These are phyloP conservation scores for Gamarada debralockiae DNA, from an alignment of 495 filamentous ascomycete genomes.

Conservation along the genomic window DNA sequence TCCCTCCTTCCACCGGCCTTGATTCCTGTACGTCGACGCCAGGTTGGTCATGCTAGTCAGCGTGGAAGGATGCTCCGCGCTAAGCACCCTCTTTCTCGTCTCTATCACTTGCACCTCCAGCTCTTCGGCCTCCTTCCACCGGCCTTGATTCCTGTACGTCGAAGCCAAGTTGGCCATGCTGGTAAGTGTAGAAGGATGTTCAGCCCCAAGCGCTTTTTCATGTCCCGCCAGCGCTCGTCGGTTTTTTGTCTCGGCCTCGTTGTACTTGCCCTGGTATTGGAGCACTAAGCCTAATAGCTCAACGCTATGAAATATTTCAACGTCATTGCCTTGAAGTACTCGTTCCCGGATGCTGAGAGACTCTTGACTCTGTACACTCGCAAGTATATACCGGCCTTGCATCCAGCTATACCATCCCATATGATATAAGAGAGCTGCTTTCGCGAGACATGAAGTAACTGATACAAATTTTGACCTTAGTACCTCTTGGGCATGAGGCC, in stretches of 20 bases:
- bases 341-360: slow-evolving; percentile 9
- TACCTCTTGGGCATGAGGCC: neutral
- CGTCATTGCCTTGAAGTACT: neutral
- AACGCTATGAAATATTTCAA: slow-evolving; percentile 1
- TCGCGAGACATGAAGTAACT: slow-evolving; percentile 6
- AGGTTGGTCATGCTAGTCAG: too few species aligned
- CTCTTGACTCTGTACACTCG: slow-evolving; percentile 11
- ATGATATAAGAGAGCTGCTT: slow-evolving; percentile 12
- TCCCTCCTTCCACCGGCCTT: slow-evolving; percentile 25
- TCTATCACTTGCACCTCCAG: too few species aligned
- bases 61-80: too few species aligned
- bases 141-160: slow-evolving; percentile 24
- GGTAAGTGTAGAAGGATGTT: slow-evolving; percentile 26
- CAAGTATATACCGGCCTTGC: slow-evolving; percentile 13
- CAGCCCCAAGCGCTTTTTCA: slow-evolving; percentile 1
- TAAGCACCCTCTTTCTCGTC: too few species aligned
- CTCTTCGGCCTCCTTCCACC: slow-evolving; percentile 23
- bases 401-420: slow-evolving; percentile 14
- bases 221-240: neutral
- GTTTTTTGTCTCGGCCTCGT: slow-evolving; percentile 3
- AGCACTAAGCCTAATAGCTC: slow-evolving; percentile 22
- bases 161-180: slow-evolving; percentile 28
- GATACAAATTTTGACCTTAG: slow-evolving; percentile 2
- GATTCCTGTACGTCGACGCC: too few species aligned
- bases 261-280: too few species aligned